These are phyloP conservation scores for Aspergillus oerlinghausenensis DNA, from an alignment of 2,329 filamentous ascomycete species.

Conservation along the genomic window DNA sequence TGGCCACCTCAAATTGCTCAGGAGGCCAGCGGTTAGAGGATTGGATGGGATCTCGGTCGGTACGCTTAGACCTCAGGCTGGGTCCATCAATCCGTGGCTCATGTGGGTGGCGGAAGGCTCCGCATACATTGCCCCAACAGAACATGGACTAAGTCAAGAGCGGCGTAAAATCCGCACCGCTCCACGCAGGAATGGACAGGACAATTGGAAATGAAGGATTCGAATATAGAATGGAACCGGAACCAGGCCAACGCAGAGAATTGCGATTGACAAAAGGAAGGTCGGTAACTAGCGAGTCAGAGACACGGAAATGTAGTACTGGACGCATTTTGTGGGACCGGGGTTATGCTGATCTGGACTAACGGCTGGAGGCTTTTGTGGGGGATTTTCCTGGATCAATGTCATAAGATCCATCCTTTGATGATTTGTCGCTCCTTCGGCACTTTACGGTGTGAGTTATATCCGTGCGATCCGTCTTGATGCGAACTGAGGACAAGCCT, in stretches of 20 bases:
- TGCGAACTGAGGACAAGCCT: neutral
- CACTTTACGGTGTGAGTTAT: neutral
- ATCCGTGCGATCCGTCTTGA: constrained; percentile 2
- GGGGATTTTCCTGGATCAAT: constrained; percentile 18
- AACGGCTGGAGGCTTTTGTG: constrained; percentile 11
- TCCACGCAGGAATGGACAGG: neutral
- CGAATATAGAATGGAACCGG: neutral
- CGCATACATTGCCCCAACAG: constrained; percentile 9
- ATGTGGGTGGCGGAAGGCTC: constrained; percentile 15
- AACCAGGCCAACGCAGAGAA: neutral
- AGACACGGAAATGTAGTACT: constrained; percentile 4
- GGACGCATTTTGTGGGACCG: constrained; percentile 18
- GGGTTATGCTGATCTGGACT: constrained; percentile 5
- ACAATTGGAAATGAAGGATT: constrained; percentile 3
- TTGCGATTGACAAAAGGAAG: neutral
- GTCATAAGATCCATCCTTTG: neutral
- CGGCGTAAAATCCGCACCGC: neutral
- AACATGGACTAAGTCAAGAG: neutral
- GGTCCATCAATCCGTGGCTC: neutral
- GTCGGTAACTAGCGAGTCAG: constrained; percentile 1
- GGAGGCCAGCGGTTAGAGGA: constrained; percentile 2
- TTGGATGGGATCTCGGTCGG: neutral
- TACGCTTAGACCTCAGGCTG: neutral
- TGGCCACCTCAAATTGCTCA: neutral
- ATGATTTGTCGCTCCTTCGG: constrained; percentile 9